These are phyloP conservation scores for Gloeopeniophorella convolvens DNA, from an alignment of 768 basidiomycete genomes.

Conservation along the genomic window DNA sequence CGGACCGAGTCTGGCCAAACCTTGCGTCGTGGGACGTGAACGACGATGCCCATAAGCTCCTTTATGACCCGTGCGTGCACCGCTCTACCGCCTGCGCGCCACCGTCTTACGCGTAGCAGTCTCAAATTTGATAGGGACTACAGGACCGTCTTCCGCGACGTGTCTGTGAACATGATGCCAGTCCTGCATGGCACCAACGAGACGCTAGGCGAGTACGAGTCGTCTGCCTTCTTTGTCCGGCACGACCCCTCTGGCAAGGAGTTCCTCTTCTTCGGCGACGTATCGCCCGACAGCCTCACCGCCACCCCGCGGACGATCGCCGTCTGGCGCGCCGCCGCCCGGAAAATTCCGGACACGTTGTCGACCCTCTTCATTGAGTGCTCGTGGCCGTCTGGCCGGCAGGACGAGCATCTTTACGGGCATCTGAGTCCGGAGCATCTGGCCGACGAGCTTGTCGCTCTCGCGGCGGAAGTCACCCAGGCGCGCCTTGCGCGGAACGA, in stretches of 20 bases:
- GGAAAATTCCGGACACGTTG: constrained; percentile 62
- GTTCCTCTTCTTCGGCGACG: constrained; percentile 92
- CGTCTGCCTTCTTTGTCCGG: constrained; percentile 81
- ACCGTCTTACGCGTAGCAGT: constrained; percentile 27
- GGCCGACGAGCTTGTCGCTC: constrained; percentile 59
- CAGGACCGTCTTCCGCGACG: constrained; percentile 40
- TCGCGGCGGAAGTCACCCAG: constrained; percentile 63
- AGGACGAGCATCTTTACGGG: constrained; percentile 66
- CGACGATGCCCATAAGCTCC: constrained; percentile 50
- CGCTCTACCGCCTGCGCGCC: too few species aligned
- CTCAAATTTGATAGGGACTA: constrained; percentile 49
- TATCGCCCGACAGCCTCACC: constrained; percentile 78
- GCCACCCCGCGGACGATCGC: constrained; percentile 50
- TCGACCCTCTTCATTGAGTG: constrained; percentile 92
- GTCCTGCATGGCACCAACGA: constrained; percentile 64
- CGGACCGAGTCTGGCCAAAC: constrained; percentile 79
- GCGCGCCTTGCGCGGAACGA: constrained; percentile 28
- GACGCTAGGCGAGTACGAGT: constrained; percentile 52
- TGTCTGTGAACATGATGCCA: constrained; percentile 63
- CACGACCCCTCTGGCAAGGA: constrained; percentile 56
- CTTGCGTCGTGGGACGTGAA: constrained; percentile 69
- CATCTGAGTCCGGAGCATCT: constrained; percentile 83
- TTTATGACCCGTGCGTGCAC: constrained; percentile 60
- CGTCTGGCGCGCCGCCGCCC: constrained; percentile 81
- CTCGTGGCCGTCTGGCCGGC: constrained; percentile 73